Conservation (phyloP, 805 yeast species). For the Metschnikowia drakensbergensis region DNA sequence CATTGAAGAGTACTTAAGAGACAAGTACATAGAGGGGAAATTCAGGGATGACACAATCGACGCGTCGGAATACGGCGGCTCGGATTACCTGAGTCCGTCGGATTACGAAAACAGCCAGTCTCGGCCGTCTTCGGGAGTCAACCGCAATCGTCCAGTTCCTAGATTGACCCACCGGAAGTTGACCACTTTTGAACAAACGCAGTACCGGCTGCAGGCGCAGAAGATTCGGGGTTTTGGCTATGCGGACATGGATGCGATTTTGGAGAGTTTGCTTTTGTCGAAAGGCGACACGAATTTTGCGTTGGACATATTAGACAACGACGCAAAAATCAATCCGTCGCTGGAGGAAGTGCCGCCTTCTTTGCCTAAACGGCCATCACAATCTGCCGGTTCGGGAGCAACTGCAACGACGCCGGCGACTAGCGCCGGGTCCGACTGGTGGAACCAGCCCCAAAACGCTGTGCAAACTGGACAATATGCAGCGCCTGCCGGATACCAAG, state of each 20-base stretch:
- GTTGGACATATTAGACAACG: conserved; percentile 49
- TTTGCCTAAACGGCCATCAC: conserved; percentile 38
- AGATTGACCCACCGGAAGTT: conserved; percentile 48
- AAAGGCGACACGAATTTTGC: conserved; percentile 61
- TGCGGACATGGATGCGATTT: conserved; percentile 49
- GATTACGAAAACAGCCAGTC: conserved; percentile 12
- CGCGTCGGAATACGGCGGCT: conserved; percentile 33
- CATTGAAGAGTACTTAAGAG: conserved; percentile 57
- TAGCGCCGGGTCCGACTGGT: conserved; percentile 29
- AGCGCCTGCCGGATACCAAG: background rate
- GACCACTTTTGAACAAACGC: conserved; percentile 50
- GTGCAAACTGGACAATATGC: background rate
- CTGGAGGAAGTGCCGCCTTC: conserved; percentile 46
- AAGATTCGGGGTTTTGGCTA: conserved; percentile 51
- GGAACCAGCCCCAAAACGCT: conserved; percentile 19
- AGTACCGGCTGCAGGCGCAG: conserved; percentile 45
- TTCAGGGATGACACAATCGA: conserved; percentile 44
- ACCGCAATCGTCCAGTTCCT: conserved; percentile 26
- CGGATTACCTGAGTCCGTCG: conserved; percentile 3
- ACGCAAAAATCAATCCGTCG: conserved; percentile 30
- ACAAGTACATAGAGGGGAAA: conserved; percentile 64
- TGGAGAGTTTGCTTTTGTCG: conserved; percentile 60
- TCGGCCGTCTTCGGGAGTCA: conserved; percentile 13
- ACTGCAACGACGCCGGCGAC: conserved; percentile 19
- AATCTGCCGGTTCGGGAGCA: conserved; percentile 9